A percentile compares a stretch with the other conserved stretches of the same genome.
Evolutionary conservation across 805 yeast species (phyloP).

Genomic region (Starmerella gropengiesseri): DNA sequence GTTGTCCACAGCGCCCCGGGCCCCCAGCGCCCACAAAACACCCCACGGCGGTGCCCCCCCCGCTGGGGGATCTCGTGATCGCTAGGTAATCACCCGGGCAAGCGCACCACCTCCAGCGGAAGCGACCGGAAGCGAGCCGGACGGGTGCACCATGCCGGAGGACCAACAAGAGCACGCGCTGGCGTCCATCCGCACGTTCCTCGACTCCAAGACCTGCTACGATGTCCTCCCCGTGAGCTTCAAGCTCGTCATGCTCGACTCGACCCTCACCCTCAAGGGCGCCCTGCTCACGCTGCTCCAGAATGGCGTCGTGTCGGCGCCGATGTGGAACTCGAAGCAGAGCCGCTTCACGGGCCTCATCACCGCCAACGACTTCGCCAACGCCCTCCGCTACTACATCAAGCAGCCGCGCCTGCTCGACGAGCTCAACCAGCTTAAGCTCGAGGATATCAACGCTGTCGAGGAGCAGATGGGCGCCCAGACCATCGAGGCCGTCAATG

Average conservation of each 20-base stretch:
- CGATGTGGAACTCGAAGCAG: slow-evolving; percentile 85
- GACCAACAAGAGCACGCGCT: slow-evolving; percentile 54
- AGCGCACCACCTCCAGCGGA: background rate
- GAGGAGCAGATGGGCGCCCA: slow-evolving; percentile 80
- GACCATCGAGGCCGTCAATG: slow-evolving; percentile 73
- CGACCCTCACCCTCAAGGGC: slow-evolving; percentile 78
- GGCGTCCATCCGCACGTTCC: slow-evolving; percentile 68
- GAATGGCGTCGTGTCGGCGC: slow-evolving; percentile 91
- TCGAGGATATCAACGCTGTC: slow-evolving; percentile 75
- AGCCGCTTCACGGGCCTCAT: slow-evolving; percentile 88
- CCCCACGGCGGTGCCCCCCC: background rate
- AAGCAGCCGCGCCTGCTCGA: slow-evolving; percentile 78
- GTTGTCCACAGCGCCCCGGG: too few relatives aligned
- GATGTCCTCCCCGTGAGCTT: slow-evolving; percentile 95
- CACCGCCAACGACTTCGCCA: slow-evolving; percentile 85
- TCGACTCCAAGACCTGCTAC: slow-evolving; percentile 84
- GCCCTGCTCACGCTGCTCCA: slow-evolving; percentile 81
- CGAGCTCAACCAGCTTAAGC: slow-evolving; percentile 70
- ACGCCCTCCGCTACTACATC: slow-evolving; percentile 87
- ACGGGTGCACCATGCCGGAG: background rate
- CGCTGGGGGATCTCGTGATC: slow-evolving; percentile 4
- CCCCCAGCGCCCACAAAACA: too few relatives aligned
- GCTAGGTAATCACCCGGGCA: background rate
- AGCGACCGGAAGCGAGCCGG: too few relatives aligned
- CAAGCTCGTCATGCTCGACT: slow-evolving; percentile 83